Conservation (phyloP, 164 flowering plant genomes). For the Liriodendron chinense region DNA sequence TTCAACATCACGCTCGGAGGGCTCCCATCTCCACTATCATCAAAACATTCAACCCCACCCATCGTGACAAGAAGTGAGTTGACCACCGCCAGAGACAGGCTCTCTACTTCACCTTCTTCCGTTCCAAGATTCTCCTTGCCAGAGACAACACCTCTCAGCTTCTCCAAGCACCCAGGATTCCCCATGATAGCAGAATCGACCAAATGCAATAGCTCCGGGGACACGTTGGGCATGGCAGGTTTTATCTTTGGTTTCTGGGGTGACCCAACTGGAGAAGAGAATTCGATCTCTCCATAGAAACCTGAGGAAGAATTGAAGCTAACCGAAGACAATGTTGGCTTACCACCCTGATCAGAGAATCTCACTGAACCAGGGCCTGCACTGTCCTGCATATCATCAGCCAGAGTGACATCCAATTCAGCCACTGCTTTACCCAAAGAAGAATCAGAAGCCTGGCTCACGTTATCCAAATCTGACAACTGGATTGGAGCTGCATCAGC, state of each 20-base stretch:
- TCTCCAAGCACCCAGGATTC: slow-evolving; percentile 79
- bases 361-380: slow-evolving; percentile 39
- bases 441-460: slow-evolving; percentile 27
- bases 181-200: slow-evolving; percentile 99
- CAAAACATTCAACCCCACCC: slow-evolving; percentile 99
- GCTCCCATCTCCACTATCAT: slow-evolving; percentile 71
- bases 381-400: slow-evolving; percentile 30
- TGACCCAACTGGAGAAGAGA: slow-evolving; percentile 56
- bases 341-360: slow-evolving; percentile 21
- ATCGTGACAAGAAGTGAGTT: slow-evolving; percentile 95
- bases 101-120: slow-evolving; percentile 56
- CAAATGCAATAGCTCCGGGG: slow-evolving; percentile 93
- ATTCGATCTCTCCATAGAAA: slow-evolving; percentile 38
- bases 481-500: slow-evolving; percentile 22
- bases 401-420: slow-evolving; percentile 36
- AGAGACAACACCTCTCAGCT: slow-evolving; percentile 67
- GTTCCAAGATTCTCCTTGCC: slow-evolving; percentile 67
- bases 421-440: slow-evolving; percentile 16
- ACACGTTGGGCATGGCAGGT: slow-evolving; percentile 74
- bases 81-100: slow-evolving; percentile 62
- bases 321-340: slow-evolving; percentile 42
- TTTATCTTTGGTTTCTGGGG: slow-evolving; percentile 59
- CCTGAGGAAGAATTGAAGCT: slow-evolving; percentile 51
- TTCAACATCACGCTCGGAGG: slow-evolving; percentile 99
- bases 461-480: slow-evolving; percentile 37